Base-by-base conservation (phyloP, 148 eudicot genomes). In the Rhododendron simsii region DNA sequence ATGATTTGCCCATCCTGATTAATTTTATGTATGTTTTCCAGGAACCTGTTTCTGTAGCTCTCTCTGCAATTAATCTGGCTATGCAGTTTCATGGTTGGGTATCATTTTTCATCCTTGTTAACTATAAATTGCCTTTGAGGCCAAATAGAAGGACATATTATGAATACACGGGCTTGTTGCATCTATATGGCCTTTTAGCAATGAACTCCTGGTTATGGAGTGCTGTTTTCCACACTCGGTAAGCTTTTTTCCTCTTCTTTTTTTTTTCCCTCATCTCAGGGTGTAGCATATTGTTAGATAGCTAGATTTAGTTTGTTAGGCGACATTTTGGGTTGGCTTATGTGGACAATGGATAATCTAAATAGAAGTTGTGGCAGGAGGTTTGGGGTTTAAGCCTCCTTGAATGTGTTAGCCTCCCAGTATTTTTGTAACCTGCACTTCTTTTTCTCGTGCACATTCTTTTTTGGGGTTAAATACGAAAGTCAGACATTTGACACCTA, bases 61-160 rank as follows among this genome's bases (percentile, higher is more conserved):
- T 95, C 12, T 92, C 99, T 5, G 92, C 92, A 3, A 98, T 96
- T 80, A 96, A 96, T 91, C 99, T 96, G 87, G 99, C 99, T 26
- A 90, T 94, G 87, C 98, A 95, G 81, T 96, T 96, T 88, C 99
- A 96, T 82, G 98, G 99, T 30, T 96, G 99, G 99, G 93, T 96
- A 81, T 95, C 99, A 45, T 96, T 96, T 85, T 94, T 94, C 89
- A 92, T 96, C 86, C 98, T 96, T 83, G 94, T 95, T 78, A 92
- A 94, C 86, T 95, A 96, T 91, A 96, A 95, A 57, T 81, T 96
- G 90, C 95, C 95, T 81, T 85, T 94, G 84, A 90, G 86, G 91
- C 88, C 90, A 87, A 85, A 89, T 80, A 91, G 88, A 88, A 92
- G 81, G 87, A 87, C 98, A 86, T 93, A 91, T 84, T 96, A 96